A percentile compares a stretch with the other conserved stretches of the same genome.
These are phyloP conservation scores for Euphorbia peplus DNA, from an alignment of 345 rosid species.

Conservation along the genomic window DNA sequence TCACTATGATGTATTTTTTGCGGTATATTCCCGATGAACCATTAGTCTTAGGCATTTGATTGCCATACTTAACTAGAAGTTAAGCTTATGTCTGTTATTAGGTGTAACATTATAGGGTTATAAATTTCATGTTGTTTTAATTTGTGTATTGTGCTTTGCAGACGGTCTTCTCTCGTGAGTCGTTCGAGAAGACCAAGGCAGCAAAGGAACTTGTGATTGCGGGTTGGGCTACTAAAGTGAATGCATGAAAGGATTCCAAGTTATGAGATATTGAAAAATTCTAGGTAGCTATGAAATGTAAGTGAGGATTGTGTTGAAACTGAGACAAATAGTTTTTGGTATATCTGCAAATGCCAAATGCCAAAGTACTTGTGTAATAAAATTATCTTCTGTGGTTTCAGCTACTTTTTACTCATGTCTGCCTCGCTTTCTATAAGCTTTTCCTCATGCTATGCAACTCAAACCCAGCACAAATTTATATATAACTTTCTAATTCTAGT, in stretches of 20 bases:
- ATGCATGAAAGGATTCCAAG: conserved; percentile 44
- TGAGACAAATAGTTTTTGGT: neutral
- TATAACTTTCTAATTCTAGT: too few species aligned
- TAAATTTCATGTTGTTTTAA: neutral
- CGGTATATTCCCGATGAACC: neutral
- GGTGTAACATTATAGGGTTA: neutral
- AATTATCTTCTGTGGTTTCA: neutral
- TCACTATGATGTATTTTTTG: neutral
- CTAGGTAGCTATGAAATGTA: conserved; percentile 10
- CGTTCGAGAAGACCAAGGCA: conserved; percentile 68
- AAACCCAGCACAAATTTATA: too few species aligned
- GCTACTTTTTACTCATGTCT: neutral
- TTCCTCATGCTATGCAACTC: too few species aligned
- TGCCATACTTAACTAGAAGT: too few species aligned
- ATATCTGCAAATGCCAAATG: neutral
- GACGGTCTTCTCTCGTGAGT: conserved; percentile 53
- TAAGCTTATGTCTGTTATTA: neutral
- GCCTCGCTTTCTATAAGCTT: neutral
- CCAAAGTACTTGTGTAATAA: conserved; percentile 1
- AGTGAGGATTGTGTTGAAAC: neutral
- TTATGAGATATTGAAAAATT: conserved; percentile 26
- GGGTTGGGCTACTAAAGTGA: conserved; percentile 83
- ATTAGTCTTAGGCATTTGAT: neutral
- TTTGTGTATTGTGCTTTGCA: conserved; percentile 21
- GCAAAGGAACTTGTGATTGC: conserved; percentile 57